Evolutionary conservation across 2,329 filamentous ascomycete species (phyloP).

Genomic region (Rutstroemia sydowiana): DNA sequence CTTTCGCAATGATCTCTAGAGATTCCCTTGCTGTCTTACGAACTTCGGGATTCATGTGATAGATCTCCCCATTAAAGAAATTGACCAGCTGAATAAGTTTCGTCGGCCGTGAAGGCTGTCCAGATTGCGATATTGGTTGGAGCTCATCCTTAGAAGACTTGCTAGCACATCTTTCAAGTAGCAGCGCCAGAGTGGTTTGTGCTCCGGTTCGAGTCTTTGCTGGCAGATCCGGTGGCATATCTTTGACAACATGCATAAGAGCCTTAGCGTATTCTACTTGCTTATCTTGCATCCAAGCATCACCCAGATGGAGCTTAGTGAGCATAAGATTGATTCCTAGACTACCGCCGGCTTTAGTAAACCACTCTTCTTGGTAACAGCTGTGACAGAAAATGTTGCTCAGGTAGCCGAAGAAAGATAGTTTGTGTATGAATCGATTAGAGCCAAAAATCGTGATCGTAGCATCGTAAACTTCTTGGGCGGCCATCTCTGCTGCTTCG

Average conservation of each 20-base stretch:
- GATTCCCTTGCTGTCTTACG: constrained; percentile 78
- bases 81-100: constrained; percentile 71
- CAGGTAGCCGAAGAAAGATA: constrained; percentile 80
- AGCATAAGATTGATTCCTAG: constrained; percentile 84
- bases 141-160: constrained; percentile 74
- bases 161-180: constrained; percentile 73
- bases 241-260: constrained; percentile 96
- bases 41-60: constrained; percentile 93
- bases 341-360: constrained; percentile 89
- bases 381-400: constrained; percentile 84
- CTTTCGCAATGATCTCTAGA: constrained; percentile 72
- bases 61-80: constrained; percentile 79
- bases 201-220: constrained; percentile 80
- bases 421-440: constrained; percentile 59
- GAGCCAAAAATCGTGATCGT: constrained; percentile 73
- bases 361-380: constrained; percentile 98
- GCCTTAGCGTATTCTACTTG: constrained; percentile 84
- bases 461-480: constrained; percentile 71
- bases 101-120: constrained; percentile 52
- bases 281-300: constrained; percentile 72
- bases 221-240: constrained; percentile 90
- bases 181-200: constrained; percentile 72
- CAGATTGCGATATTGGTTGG: constrained; percentile 43
- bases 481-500: constrained; percentile 71
- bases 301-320: constrained; percentile 76